phyloP scores from a whole-genome alignment of 2,329 filamentous ascomycete genomes.

The Monilinia fructicola region DNA sequence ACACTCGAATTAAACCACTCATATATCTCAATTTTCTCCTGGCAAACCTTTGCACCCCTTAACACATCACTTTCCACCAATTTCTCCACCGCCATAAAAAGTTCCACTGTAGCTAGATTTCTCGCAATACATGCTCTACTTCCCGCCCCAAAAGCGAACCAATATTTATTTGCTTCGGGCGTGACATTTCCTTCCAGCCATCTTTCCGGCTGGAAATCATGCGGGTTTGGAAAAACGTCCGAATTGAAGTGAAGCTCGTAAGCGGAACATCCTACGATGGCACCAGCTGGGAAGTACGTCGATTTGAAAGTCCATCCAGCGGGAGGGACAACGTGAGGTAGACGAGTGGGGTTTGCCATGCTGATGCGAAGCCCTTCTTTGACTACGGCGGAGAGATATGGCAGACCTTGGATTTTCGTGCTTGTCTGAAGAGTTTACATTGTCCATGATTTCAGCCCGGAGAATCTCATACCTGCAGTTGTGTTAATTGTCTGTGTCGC shows the following conservation, averaged over 20 bases:
- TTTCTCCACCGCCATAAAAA: conserved; percentile 46
- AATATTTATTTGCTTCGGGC: conserved; percentile 45
- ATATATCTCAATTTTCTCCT: conserved; percentile 49
- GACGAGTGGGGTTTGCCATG: conserved; percentile 52
- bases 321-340: conserved; percentile 49
- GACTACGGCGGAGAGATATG: conserved; percentile 50
- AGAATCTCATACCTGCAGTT: conserved; percentile 40
- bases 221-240: conserved; percentile 46
- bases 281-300: conserved; percentile 45
- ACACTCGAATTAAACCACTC: conserved; percentile 59
- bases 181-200: conserved; percentile 45
- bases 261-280: conserved; percentile 48
- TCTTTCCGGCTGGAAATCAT: conserved; percentile 48
- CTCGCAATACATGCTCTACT: conserved; percentile 51
- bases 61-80: conserved; percentile 48
- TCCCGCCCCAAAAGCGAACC: conserved; percentile 52
- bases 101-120: conserved; percentile 48
- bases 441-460: conserved; percentile 40
- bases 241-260: conserved; percentile 50
- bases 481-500: not conserved
- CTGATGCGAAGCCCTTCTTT: conserved; percentile 52
- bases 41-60: conserved; percentile 44
- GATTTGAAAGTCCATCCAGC: conserved; percentile 33
- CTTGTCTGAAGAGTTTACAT: conserved; percentile 31
- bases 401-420: conserved; percentile 41